Percentiles rank a stretch among this genome's conserved stretches.
Evolutionary conservation across 257 asterid genomes (phyloP).

Genomic region (Coffea eugenioides): DNA sequence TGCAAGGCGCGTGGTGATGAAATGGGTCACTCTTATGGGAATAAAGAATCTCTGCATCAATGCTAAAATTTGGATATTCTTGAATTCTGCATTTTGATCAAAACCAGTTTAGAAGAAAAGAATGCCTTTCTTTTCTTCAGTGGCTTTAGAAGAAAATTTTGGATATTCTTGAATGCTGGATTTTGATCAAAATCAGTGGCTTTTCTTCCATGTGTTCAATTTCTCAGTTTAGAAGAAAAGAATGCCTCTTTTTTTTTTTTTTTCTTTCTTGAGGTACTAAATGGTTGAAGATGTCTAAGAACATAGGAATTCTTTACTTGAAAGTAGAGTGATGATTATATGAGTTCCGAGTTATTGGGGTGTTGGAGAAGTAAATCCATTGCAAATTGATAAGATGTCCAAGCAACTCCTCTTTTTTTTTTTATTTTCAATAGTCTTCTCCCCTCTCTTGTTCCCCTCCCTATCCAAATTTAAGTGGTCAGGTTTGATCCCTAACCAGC

Average conservation of each 20-base stretch:
- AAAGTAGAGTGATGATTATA: neutral
- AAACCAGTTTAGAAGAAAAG: conserved; percentile 15
- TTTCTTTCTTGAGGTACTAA: neutral
- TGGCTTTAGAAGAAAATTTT: no score
- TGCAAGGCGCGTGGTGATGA: conserved; percentile 36
- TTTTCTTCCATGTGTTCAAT: neutral
- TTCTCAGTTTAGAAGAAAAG: conserved; percentile 17
- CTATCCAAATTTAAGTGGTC: no score
- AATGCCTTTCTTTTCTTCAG: neutral
- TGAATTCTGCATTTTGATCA: no score
- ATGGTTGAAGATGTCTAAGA: neutral
- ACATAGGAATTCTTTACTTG: conserved; percentile 18
- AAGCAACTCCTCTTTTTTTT: no score
- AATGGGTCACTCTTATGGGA: conserved; percentile 4
- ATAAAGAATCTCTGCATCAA: conserved; percentile 19
- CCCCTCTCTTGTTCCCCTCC: no score
- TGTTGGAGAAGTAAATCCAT: neutral
- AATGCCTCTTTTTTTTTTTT: neutral
- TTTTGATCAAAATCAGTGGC: neutral
- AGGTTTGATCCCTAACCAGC: no score
- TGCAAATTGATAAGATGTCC: neutral
- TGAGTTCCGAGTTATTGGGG: no score
- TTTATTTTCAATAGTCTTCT: no score
- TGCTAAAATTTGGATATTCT: no score
- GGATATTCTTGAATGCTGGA: no score